Evolutionary conservation across 495 filamentous ascomycete species (phyloP).

Genomic region (Wilcoxina mikolae): DNA sequence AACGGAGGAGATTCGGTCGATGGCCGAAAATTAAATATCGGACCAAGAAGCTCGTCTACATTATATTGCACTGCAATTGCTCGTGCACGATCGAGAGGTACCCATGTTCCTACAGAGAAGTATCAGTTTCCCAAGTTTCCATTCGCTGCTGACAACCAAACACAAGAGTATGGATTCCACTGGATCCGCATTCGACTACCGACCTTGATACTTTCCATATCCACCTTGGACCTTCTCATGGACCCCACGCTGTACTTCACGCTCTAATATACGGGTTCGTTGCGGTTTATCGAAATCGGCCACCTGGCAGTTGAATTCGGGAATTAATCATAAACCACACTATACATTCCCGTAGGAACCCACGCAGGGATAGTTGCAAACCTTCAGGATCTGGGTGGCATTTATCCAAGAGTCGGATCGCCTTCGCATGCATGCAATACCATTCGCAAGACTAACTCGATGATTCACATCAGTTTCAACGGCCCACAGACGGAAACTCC

Average conservation of each 20-base stretch:
- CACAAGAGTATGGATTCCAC: slow-evolving; percentile 5
- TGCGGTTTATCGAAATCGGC: slow-evolving; percentile 78
- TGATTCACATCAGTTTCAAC: neutral
- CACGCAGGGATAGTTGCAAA: neutral
- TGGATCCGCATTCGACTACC: too few species aligned
- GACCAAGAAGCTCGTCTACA: slow-evolving; percentile 60
- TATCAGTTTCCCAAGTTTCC: slow-evolving; percentile 12
- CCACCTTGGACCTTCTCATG: slow-evolving; percentile 98
- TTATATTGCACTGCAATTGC: slow-evolving; percentile 71
- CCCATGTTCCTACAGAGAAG: slow-evolving; percentile 71
- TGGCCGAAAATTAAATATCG: slow-evolving; percentile 80
- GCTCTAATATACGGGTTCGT: slow-evolving; percentile 81
- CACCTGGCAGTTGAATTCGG: slow-evolving; percentile 22
- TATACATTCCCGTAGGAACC: neutral
- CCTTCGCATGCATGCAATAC: slow-evolving; percentile 66
- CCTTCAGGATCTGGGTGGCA: slow-evolving; percentile 90
- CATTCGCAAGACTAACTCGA: slow-evolving; percentile 24
- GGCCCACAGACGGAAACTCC: slow-evolving; percentile 1
- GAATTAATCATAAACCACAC: too few species aligned
- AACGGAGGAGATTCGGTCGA: slow-evolving; percentile 79
- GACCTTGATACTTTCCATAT: slow-evolving; percentile 96
- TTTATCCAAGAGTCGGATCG: slow-evolving; percentile 83
- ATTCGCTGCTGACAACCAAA: neutral
- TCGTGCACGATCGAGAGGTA: slow-evolving; percentile 69
- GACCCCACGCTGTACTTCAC: slow-evolving; percentile 87